These are phyloP conservation scores for Globisporangium paddicum DNA, from an alignment of 352 stramenopile species.

Conservation along the genomic window DNA sequence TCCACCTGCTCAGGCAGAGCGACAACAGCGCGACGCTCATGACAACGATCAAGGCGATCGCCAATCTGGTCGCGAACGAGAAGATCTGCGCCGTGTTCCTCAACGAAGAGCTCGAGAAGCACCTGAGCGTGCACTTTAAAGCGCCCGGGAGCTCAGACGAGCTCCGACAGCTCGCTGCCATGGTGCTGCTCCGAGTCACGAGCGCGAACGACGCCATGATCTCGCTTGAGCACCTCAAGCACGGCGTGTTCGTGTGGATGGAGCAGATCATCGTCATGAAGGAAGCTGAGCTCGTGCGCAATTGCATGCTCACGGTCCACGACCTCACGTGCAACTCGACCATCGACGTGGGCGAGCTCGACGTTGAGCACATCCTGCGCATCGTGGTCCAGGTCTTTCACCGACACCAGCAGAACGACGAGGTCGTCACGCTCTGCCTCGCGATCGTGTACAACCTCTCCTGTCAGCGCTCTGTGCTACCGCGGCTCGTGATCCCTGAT, in stretches of 20 bases:
- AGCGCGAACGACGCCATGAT: conserved; percentile 69
- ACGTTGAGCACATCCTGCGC: conserved; percentile 57
- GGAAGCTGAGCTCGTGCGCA: conserved; percentile 62
- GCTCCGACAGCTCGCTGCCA: conserved; percentile 60
- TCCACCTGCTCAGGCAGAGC: conserved; percentile 49
- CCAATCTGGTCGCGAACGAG: conserved; percentile 70
- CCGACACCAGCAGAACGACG: conserved; percentile 34
- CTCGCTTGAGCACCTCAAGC: conserved; percentile 54
- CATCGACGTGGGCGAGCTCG: conserved; percentile 44
- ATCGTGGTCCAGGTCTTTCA: conserved; percentile 64
- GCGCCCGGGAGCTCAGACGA: conserved; percentile 37
- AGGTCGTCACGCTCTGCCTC: conserved; percentile 63
- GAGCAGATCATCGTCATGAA: conserved; percentile 79
- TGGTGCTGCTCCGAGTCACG: conserved; percentile 65
- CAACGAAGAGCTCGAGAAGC: conserved; percentile 65
- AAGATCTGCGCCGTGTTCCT: conserved; percentile 70
- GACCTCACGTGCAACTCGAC: conserved; percentile 59
- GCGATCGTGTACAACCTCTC: conserved; percentile 76
- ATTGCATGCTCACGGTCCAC: conserved; percentile 74
- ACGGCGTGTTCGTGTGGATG: conserved; percentile 71
- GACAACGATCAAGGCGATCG: conserved; percentile 66
- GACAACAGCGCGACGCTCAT: conserved; percentile 35
- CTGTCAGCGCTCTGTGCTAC: conserved; percentile 41
- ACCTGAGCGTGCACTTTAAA: conserved; percentile 52
- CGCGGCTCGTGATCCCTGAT: conserved; percentile 43